Percentiles rank a stretch among this genome's conserved stretches.
Conservation (phyloP, 2,329 filamentous ascomycete genomes). For the Chrysoporthe puriensis region DNA sequence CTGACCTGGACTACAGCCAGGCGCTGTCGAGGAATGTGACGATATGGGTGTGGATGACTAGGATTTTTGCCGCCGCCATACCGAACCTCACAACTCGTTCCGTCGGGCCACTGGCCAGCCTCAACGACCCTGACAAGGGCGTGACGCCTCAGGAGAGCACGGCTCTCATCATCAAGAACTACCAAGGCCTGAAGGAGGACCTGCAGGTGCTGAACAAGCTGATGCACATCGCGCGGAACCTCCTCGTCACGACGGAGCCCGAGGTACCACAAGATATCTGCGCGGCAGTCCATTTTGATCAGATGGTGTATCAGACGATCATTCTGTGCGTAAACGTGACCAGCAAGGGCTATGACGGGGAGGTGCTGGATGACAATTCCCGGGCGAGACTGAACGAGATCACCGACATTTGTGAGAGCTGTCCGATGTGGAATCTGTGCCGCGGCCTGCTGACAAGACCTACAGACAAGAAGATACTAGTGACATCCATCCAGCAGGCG, state of each 20-base stretch:
- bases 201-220: conserved; percentile 67
- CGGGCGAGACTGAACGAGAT: conserved; percentile 64
- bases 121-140: conserved; percentile 58
- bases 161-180: conserved; percentile 65
- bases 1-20: conserved; percentile 47
- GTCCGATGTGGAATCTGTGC: background rate
- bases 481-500: conserved; percentile 67
- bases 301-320: conserved; percentile 68
- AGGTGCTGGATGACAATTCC: conserved; percentile 62
- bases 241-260: conserved; percentile 66
- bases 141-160: conserved; percentile 66
- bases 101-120: conserved; percentile 57
- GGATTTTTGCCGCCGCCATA: conserved; percentile 64
- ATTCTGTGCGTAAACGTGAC: conserved; percentile 69
- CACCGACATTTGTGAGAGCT: conserved; percentile 62
- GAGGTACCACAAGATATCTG: conserved; percentile 69
- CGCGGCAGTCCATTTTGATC: conserved; percentile 65
- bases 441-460: conserved; percentile 30
- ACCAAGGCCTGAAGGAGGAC: conserved; percentile 63
- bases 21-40: conserved; percentile 64
- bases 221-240: conserved; percentile 68
- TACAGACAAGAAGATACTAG: conserved; percentile 66
- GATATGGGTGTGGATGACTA: conserved; percentile 67
- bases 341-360: conserved; percentile 68
- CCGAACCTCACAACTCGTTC: conserved; percentile 64